Base-by-base conservation (phyloP, 139 green algal species). In the Nannochloris sp. region DNA sequence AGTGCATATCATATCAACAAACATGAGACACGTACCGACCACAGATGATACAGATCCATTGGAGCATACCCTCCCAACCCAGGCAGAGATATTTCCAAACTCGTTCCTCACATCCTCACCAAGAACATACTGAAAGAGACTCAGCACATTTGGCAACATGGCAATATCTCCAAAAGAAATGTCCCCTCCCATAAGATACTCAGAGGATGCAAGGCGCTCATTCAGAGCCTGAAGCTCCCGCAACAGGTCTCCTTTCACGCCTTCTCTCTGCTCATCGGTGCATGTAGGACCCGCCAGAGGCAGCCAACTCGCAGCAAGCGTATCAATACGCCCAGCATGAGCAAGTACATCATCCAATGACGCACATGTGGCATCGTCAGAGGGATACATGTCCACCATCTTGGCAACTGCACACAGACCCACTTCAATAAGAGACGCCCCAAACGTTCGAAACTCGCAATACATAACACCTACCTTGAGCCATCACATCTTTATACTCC, bases 331-430 rank as follows among this genome's bases (percentile, higher is more conserved):
- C 2, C 37, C 48, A 1, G 71, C 80, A 36, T 74, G 36, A 4
- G 68, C 71, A 55, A 89, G 27, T 72, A 75, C 83, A 49, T 74
- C 68, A 31, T 88, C 72, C 6, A 90, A 66, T 9, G 72, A 34
- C 3, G 44, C 55, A 2, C 53, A n/a, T 27, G 37, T 51, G 0
- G 56, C 57, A 11, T 60, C 44, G 2, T 60, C 66, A 56, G 69
- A 78, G 1, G 73, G 75, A 29, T 40, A 43, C 16, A 19, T 21
- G 4, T n/a, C 49, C 21, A 24, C 14, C 40, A 59, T 58, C 40
- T 57, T 74, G 1, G 57, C 73, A 10, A 60, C 43, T n/a, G 73
- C 66, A 25, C 73, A 66, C 66, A 25, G 7, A 53, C 46, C 0
- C 11, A 53, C n/a, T 10, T 9, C 46, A 53, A 7, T 21, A 53